phyloP scores from a whole-genome alignment of 345 rosid species.

The Gossypium rotundifolium region DNA sequence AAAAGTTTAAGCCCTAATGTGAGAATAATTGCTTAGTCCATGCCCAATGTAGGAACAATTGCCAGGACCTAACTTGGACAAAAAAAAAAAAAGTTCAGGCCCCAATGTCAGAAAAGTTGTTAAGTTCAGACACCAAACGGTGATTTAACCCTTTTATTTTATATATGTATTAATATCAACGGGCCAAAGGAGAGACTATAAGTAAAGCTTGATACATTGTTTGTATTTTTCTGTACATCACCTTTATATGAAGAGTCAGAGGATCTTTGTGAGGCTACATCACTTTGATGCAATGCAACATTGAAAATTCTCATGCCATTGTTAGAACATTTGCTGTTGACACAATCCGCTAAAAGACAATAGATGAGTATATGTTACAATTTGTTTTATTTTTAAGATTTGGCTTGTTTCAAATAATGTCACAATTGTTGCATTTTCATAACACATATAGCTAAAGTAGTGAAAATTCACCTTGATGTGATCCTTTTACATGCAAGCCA shows the following conservation, averaged over 20 bases:
- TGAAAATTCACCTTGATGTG: constrained; percentile 30
- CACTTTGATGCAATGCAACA: constrained; percentile 7
- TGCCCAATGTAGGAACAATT: too few species aligned
- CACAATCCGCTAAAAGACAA: constrained; percentile 21
- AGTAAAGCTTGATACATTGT: not conserved
- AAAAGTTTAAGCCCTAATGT: too few species aligned
- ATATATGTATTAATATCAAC: too few species aligned
- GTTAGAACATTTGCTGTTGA: constrained; percentile 18
- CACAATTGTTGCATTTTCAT: not conserved
- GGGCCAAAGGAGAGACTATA: not conserved
- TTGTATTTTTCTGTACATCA: not conserved
- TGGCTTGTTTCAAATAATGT: not conserved
- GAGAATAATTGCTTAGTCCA: too few species aligned
- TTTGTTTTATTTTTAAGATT: not conserved
- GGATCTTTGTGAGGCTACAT: not conserved
- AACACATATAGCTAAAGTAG: not conserved
- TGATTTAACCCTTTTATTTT: too few species aligned
- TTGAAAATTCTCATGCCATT: not conserved
- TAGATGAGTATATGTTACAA: too few species aligned
- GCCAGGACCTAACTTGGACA: too few species aligned
- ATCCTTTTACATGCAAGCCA: constrained; percentile 37
- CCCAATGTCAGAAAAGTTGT: too few species aligned
- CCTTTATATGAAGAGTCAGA: not conserved
- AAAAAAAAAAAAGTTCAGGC: too few species aligned
- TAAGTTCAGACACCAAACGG: too few species aligned